Evolutionary conservation across 2,329 filamentous ascomycete species (phyloP).

Genomic region (Arthroderma sp.): DNA sequence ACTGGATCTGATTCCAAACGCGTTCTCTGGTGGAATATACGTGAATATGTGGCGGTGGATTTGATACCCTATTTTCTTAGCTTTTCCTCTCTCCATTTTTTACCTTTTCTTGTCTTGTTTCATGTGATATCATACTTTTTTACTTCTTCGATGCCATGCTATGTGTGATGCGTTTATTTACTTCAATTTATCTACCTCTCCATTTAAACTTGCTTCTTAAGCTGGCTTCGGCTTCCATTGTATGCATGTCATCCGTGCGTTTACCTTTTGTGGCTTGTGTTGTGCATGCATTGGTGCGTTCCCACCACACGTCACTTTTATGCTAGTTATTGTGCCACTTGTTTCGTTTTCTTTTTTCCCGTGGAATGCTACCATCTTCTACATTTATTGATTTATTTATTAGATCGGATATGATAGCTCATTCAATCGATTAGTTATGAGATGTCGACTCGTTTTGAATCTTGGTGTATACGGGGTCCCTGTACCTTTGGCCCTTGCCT

Average conservation of each 20-base stretch:
- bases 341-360: not conserved
- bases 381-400: not conserved
- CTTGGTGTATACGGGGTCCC: too few species aligned
- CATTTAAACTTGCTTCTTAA: not conserved
- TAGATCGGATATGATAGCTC: not conserved
- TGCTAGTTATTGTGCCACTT: not conserved
- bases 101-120: conserved; percentile 7
- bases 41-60: not conserved
- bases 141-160: not conserved
- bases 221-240: too few species aligned
- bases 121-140: not conserved
- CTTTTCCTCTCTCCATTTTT: not conserved
- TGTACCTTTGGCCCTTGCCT: too few species aligned
- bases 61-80: conserved; percentile 1
- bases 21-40: not conserved
- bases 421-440: not conserved
- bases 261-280: not conserved
- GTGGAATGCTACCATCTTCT: too few species aligned
- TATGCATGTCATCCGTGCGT: not conserved
- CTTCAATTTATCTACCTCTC: not conserved
- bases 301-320: not conserved
- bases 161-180: not conserved
- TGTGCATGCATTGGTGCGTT: not conserved
- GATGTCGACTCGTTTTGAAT: too few species aligned
- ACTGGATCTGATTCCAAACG: conserved; percentile 29